Conservation (phyloP, 2,329 filamentous ascomycete genomes). For the Botrytis sinoallii region DNA sequence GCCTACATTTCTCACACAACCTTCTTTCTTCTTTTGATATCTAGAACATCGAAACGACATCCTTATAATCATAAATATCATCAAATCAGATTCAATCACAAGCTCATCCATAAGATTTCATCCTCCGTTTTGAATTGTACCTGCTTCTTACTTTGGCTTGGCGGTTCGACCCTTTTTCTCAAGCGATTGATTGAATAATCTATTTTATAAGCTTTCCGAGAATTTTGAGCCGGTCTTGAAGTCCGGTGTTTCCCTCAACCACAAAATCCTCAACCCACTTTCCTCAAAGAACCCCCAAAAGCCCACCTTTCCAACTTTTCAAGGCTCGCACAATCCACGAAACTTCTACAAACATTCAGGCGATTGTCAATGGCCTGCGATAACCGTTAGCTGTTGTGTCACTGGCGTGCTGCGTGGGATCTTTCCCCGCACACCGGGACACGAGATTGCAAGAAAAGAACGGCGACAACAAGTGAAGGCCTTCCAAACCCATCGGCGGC, state of each 20-base stretch:
- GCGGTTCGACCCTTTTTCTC: slow-evolving; percentile 5
- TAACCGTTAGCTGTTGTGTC: slow-evolving; percentile 51
- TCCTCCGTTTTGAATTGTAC: neutral
- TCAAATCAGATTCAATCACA: neutral
- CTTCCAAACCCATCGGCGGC: neutral
- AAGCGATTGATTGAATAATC: slow-evolving; percentile 4
- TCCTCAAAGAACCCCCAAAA: slow-evolving; percentile 6
- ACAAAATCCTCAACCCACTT: slow-evolving; percentile 12
- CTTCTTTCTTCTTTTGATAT: neutral
- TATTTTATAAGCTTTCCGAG: slow-evolving; percentile 8
- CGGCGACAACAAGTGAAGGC: slow-evolving; percentile 25
- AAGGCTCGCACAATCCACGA: slow-evolving; percentile 4
- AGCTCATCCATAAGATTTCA: neutral
- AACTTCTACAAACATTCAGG: slow-evolving; percentile 5
- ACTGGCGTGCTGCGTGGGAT: slow-evolving; percentile 58
- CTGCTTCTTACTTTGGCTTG: slow-evolving; percentile 6
- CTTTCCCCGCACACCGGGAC: slow-evolving; percentile 56
- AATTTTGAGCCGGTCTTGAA: slow-evolving; percentile 4
- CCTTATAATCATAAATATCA: neutral
- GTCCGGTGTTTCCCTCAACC: neutral
- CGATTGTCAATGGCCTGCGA: slow-evolving; percentile 53
- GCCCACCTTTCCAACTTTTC: slow-evolving; percentile 5
- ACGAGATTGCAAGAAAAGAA: slow-evolving; percentile 37
- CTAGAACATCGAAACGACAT: neutral
- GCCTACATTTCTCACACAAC: neutral